Conservation (phyloP, 225 moss, liverwort and hornwort species). For the Pseudoscleropodium purum region DNA sequence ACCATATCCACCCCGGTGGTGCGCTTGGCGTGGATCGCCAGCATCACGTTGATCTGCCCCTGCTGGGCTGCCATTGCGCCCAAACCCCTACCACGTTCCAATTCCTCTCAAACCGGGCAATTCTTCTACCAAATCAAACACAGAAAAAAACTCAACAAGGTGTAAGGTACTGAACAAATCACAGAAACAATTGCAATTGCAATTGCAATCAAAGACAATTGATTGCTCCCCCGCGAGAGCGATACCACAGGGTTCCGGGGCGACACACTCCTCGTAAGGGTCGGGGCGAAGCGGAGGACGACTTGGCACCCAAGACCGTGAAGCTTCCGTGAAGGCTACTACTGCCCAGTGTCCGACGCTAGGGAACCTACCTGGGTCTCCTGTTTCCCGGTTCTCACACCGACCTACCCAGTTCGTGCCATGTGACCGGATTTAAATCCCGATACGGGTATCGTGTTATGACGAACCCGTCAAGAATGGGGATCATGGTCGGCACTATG, state of each 20-base stretch:
- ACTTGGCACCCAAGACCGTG: constrained; percentile 11
- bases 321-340: neutral
- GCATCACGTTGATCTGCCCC: constrained; percentile 92
- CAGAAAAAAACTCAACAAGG: neutral
- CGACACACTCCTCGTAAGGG: neutral
- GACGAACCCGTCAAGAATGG: neutral
- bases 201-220: neutral
- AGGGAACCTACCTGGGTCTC: neutral
- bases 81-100: neutral
- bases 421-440: no score
- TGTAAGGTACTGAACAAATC: neutral
- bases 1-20: constrained; percentile 76
- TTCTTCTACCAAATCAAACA: neutral
- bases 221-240: neutral
- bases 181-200: neutral
- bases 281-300: neutral
- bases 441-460: neutral
- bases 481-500: neutral
- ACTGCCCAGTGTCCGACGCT: neutral
- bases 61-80: constrained; percentile 71
- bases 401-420: neutral
- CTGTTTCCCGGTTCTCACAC: neutral
- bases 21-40: constrained; percentile 94
- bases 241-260: neutral
- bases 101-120: neutral